Conservation (phyloP, 805 yeast genomes). For the Lipomyces orientalis region DNA sequence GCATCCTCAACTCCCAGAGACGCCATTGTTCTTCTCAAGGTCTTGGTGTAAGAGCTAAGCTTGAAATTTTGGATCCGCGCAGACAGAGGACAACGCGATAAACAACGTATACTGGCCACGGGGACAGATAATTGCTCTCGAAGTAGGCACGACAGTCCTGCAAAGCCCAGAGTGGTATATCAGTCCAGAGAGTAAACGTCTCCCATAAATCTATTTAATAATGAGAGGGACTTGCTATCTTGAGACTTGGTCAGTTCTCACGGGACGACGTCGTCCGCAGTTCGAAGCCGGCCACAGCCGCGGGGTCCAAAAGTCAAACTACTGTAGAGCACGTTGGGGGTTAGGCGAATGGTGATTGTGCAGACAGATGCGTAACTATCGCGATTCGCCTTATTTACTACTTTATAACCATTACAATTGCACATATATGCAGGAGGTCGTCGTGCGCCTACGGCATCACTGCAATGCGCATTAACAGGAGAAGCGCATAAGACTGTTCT, state of each 20-base stretch:
- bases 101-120: neutral
- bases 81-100: neutral
- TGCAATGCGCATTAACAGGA: neutral
- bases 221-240: neutral
- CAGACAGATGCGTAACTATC: neutral
- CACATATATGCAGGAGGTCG: neutral
- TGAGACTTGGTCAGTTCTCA: neutral
- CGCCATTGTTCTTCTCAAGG: conserved; percentile 8
- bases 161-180: neutral
- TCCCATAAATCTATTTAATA: neutral
- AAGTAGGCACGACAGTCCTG: neutral
- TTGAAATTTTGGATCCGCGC: neutral
- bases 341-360: neutral
- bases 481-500: neutral
- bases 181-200: neutral
- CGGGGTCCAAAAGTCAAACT: no score
- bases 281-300: neutral
- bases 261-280: conserved; percentile 2
- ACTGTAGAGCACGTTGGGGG: neutral
- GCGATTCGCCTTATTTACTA: neutral
- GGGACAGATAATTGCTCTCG: neutral
- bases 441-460: neutral
- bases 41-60: neutral
- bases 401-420: neutral
- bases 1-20: conserved; percentile 65